phyloP scores from a whole-genome alignment of 139 green algal species.

The Dunaliella sp. region DNA sequence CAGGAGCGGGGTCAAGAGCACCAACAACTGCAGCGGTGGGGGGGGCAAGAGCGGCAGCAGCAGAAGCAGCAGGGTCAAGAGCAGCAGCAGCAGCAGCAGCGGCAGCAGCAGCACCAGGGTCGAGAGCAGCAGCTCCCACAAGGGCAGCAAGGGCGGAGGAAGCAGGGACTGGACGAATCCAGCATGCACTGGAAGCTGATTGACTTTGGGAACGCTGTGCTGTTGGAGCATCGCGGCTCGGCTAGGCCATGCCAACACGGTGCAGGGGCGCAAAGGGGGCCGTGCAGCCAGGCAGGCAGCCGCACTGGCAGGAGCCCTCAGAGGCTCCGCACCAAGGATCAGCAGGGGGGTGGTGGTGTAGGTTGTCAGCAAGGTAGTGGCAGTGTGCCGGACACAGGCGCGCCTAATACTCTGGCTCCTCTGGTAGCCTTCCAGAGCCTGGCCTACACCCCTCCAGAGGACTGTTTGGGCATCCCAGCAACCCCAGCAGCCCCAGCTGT shows the following conservation, averaged over 20 bases:
- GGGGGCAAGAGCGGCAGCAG: neutral
- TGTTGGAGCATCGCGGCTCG: neutral
- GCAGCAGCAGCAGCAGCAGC: neutral
- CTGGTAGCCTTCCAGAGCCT: constrained; percentile 4
- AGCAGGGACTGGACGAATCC: neutral
- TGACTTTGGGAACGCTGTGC: too few species aligned
- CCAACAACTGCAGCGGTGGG: neutral
- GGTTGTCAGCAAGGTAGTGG: too few species aligned
- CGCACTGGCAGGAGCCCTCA: too few species aligned
- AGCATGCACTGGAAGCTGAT: neutral
- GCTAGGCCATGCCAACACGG: too few species aligned
- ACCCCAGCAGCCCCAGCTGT: too few species aligned
- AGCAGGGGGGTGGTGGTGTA: too few species aligned
- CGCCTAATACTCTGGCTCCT: too few species aligned
- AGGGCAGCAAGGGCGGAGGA: neutral
- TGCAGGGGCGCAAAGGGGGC: too few species aligned
- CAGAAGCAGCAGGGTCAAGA: neutral
- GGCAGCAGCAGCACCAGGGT: neutral
- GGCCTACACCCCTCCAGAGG: constrained; percentile 1
- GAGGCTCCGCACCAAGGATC: too few species aligned
- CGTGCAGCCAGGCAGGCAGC: too few species aligned
- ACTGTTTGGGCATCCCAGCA: constrained; percentile 3
- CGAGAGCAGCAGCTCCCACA: neutral
- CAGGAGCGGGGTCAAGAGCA: neutral
- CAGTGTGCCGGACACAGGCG: too few species aligned